Evolutionary conservation across 306 rosid genomes (phyloP).

Genomic region (Casuarina glauca): DNA sequence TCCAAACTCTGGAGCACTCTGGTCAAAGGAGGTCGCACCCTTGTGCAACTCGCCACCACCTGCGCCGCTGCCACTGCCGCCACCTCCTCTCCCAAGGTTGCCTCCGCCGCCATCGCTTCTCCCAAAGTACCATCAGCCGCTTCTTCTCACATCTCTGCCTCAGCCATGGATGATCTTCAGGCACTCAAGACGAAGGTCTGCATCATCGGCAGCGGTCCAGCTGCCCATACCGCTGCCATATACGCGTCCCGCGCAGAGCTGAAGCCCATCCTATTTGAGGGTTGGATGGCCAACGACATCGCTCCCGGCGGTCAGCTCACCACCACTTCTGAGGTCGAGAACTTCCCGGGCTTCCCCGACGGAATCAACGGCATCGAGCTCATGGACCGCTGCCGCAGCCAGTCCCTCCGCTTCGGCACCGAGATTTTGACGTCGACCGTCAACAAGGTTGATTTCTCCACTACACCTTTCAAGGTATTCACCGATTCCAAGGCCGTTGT

Average conservation of each 20-base stretch:
- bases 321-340: slow-evolving; percentile 85
- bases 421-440: slow-evolving; percentile 76
- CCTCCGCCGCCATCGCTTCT: slow-evolving; percentile 1
- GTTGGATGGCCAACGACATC: slow-evolving; percentile 88
- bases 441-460: slow-evolving; percentile 63
- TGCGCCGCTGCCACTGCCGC: neutral
- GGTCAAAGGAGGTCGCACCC: neutral
- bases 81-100: neutral
- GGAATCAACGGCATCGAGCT: slow-evolving; percentile 75
- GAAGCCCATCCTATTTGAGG: slow-evolving; percentile 79
- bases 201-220: slow-evolving; percentile 90
- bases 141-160: slow-evolving; percentile 13
- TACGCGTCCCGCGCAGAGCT: slow-evolving; percentile 88
- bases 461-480: slow-evolving; percentile 59
- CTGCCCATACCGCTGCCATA: slow-evolving; percentile 81
- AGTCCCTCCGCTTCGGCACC: slow-evolving; percentile 76
- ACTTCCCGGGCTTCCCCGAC: slow-evolving; percentile 79
- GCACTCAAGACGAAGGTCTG: slow-evolving; percentile 62
- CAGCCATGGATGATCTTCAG: slow-evolving; percentile 40
- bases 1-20: neutral
- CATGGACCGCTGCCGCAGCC: slow-evolving; percentile 67
- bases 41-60: neutral
- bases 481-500: slow-evolving; percentile 49
- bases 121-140: slow-evolving; percentile 4
- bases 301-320: slow-evolving; percentile 93